Conservation (phyloP, 805 yeast genomes). For the Ogataea ganodermae region DNA sequence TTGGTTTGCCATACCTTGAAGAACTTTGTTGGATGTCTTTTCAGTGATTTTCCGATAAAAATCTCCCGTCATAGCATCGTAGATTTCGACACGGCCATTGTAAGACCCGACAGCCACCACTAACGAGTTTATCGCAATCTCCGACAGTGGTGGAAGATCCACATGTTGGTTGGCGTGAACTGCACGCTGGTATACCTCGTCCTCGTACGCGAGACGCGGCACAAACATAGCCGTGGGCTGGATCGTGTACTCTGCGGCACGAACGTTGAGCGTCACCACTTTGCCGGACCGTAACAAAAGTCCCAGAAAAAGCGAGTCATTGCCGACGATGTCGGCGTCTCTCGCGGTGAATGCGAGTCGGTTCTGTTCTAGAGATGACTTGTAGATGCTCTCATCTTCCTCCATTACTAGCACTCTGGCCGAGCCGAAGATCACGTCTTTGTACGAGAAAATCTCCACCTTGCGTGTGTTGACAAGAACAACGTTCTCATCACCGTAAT, state of each 20-base stretch:
- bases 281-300: constrained; percentile 42
- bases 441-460: constrained; percentile 27
- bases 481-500: constrained; percentile 34
- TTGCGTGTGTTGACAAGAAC: constrained; percentile 22
- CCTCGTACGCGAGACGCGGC: constrained; percentile 25
- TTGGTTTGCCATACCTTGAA: constrained; percentile 18
- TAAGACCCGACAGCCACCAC: constrained; percentile 42
- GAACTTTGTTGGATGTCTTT: constrained; percentile 21
- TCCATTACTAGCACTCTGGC: constrained; percentile 11
- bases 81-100: constrained; percentile 44
- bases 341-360: constrained; percentile 14
- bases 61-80: constrained; percentile 46
- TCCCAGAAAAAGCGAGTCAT: constrained; percentile 33
- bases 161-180: constrained; percentile 15
- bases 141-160: constrained; percentile 32
- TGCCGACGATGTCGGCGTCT: constrained; percentile 29
- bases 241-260: constrained; percentile 31
- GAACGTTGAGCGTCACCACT: constrained; percentile 45
- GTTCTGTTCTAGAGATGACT: constrained; percentile 29
- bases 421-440: constrained; percentile 6
- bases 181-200: constrained; percentile 24
- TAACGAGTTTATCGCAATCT: constrained; percentile 31
- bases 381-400: constrained; percentile 20
- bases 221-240: constrained; percentile 22
- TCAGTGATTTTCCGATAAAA: constrained; percentile 35